Base-by-base conservation (phyloP, 371 early-diverging fungal species). In the Globomyces sp. region DNA sequence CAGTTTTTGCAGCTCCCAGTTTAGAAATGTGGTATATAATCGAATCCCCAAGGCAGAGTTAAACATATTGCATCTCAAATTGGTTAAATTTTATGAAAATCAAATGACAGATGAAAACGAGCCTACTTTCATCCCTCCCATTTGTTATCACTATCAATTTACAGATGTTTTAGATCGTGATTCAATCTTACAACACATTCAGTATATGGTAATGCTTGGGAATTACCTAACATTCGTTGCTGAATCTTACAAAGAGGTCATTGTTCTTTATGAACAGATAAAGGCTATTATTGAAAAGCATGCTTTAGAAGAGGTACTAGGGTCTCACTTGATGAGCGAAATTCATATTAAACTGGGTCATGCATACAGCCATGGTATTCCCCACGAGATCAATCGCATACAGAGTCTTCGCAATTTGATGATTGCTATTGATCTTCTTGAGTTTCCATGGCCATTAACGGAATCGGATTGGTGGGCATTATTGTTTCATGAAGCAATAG, bases 61-160 rank as follows among this genome's bases (percentile, higher is more conserved):
- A 8, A 46, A 41, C 36, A 37, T 11, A 41, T 46, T 48, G 2
- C 37, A 62, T 40, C 4, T 43, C 3, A 43, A 37, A 39, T 39
- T 62, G 49, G 40, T 62, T 3, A 5, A 39, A 43, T 62, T 62
- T 39, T 62, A 62, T 36, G 63, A 62, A 48, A 43, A 62, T 9
- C n/a, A 39, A 13, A 5, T 62, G 10, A 62, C 49, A 3, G 37
- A 41, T 4, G 43, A 37, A 4, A 62, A 37, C 0, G 63, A 62
- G 13, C 4, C 63, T 41, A 41, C 41, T 8, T 62, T 41, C 13
- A 48, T 62, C 11, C 63, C 63, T 41, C 41, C 11, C 6, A 62
- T 62, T 37, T 62, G 63, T 39, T 43, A 62, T 5, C 63, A 62
- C 44, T 48, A 37, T 37, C 37, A 62, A 52, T 43, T 62, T 13